Evolutionary conservation across 2,329 filamentous ascomycete genomes (phyloP).

Genomic region (Trichoderma cornu-damae): DNA sequence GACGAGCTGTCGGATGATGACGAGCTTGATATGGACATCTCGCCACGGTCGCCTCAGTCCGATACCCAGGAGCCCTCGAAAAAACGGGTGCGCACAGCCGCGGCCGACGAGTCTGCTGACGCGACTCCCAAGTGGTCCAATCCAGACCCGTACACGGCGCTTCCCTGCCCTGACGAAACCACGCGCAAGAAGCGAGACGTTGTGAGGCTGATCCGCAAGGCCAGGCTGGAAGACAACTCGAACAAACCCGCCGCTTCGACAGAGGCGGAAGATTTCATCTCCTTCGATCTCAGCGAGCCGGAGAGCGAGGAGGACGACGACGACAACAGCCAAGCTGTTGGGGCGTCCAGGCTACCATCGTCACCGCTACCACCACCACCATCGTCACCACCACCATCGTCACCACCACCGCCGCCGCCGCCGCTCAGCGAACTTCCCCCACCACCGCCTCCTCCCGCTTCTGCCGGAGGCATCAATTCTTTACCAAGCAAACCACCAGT

Average conservation of each 20-base stretch:
- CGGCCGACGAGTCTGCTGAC: conserved; percentile 34
- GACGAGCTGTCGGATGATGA: conserved; percentile 59
- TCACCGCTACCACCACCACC: conserved; percentile 22
- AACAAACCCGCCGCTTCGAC: conserved; percentile 48
- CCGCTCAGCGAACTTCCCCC: conserved; percentile 19
- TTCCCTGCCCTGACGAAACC: conserved; percentile 72
- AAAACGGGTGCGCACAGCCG: conserved; percentile 31
- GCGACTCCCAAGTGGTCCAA: conserved; percentile 82
- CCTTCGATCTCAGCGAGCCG: conserved; percentile 64
- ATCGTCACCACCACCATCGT: neutral
- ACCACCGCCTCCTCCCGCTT: conserved; percentile 21
- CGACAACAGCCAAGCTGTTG: conserved; percentile 24
- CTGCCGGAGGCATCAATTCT: conserved; percentile 1
- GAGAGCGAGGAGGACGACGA: conserved; percentile 34
- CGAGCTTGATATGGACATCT: conserved; percentile 61
- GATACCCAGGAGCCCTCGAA: conserved; percentile 38
- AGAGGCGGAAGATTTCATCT: conserved; percentile 80
- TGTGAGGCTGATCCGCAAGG: conserved; percentile 86
- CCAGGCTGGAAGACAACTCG: conserved; percentile 57
- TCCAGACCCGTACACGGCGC: conserved; percentile 83
- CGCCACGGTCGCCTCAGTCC: conserved; percentile 31
- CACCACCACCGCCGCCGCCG: conserved; percentile 22
- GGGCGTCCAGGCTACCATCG: conserved; percentile 15
- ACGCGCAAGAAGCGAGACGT: conserved; percentile 76
- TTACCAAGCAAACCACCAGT: conserved; percentile 17